phyloP scores from a whole-genome alignment of 1,139 yeast species.

The Hyphopichia fennica region DNA sequence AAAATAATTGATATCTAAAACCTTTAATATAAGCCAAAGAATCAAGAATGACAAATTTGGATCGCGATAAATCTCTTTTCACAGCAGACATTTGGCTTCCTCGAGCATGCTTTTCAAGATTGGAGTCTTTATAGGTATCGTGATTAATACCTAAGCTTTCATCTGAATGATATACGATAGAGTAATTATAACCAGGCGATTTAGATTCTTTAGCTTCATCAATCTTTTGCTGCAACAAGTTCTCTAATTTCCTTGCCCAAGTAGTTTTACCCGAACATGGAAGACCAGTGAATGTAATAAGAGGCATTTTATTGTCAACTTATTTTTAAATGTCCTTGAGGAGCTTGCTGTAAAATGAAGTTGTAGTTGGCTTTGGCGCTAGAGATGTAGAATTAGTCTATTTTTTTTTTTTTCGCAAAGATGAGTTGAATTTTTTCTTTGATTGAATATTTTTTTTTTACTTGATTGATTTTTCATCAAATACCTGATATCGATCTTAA shows the following conservation, averaged over 20 bases:
- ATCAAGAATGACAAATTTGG: slow-evolving; percentile 78
- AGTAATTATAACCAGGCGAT: slow-evolving; percentile 53
- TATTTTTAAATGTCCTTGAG: no score
- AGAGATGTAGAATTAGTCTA: no score
- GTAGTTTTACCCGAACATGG: slow-evolving; percentile 86
- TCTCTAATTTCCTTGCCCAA: slow-evolving; percentile 59
- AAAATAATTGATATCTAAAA: slow-evolving; percentile 86
- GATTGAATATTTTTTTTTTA: no score
- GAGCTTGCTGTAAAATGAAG: no score
- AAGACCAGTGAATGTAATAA: slow-evolving; percentile 77
- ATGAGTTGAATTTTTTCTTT: no score
- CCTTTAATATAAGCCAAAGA: slow-evolving; percentile 92
- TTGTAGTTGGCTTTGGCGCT: no score
- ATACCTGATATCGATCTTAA: slow-evolving; percentile 6
- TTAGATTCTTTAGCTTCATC: slow-evolving; percentile 27
- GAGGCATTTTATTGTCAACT: slow-evolving; percentile 58
- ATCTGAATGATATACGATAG: slow-evolving; percentile 73
- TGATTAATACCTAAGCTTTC: slow-evolving; percentile 74
- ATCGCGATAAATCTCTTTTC: slow-evolving; percentile 70
- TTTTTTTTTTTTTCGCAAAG: no score
- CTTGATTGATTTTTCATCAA: not conserved
- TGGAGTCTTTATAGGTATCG: slow-evolving; percentile 64
- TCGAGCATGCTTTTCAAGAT: slow-evolving; percentile 75
- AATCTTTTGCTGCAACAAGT: slow-evolving; percentile 50
- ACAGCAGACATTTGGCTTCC: slow-evolving; percentile 89